Evolutionary conservation across 2,329 filamentous ascomycete species (phyloP).

Genomic region (Alternaria viburni): DNA sequence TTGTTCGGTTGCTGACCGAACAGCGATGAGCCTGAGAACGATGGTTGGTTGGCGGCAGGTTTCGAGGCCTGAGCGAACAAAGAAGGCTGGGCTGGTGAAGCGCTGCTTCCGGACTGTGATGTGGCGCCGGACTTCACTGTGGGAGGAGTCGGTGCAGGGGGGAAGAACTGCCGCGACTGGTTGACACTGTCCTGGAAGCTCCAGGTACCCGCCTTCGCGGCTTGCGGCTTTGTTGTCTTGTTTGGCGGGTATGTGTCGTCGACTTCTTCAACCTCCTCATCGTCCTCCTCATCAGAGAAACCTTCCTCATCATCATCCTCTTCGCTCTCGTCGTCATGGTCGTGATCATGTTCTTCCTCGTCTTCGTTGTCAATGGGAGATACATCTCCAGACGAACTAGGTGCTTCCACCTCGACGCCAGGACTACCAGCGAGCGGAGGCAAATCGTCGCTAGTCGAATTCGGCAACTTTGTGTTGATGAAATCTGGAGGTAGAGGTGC

Average conservation of each 20-base stretch:
- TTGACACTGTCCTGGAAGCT: slow-evolving; percentile 30
- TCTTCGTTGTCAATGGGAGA: slow-evolving; percentile 39
- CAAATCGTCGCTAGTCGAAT: slow-evolving; percentile 47
- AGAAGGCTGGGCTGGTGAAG: slow-evolving; percentile 26
- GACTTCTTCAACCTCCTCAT: slow-evolving; percentile 49
- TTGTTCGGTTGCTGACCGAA: slow-evolving; percentile 26
- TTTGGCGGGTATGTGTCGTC: slow-evolving; percentile 48
- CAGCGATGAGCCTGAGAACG: slow-evolving; percentile 16
- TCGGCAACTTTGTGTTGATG: slow-evolving; percentile 33
- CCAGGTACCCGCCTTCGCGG: slow-evolving; percentile 16
- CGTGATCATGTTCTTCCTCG: slow-evolving; percentile 35
- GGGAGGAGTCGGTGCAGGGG: slow-evolving; percentile 43
- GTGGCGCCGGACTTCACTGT: slow-evolving; percentile 31
- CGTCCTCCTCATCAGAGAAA: slow-evolving; percentile 50
- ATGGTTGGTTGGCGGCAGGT: slow-evolving; percentile 8
- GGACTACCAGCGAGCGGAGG: slow-evolving; percentile 57
- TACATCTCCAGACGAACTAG: slow-evolving; percentile 42
- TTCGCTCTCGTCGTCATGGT: slow-evolving; percentile 51
- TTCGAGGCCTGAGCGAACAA: slow-evolving; percentile 24
- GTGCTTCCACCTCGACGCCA: slow-evolving; percentile 51
- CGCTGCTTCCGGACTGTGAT: slow-evolving; percentile 28
- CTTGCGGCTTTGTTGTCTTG: slow-evolving; percentile 20
- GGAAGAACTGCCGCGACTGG: slow-evolving; percentile 32
- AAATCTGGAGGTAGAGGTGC: slow-evolving; percentile 48
- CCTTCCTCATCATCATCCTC: slow-evolving; percentile 47